Evolutionary conservation across 208 protist species (phyloP).

Genomic region (Leishmania arabica): DNA sequence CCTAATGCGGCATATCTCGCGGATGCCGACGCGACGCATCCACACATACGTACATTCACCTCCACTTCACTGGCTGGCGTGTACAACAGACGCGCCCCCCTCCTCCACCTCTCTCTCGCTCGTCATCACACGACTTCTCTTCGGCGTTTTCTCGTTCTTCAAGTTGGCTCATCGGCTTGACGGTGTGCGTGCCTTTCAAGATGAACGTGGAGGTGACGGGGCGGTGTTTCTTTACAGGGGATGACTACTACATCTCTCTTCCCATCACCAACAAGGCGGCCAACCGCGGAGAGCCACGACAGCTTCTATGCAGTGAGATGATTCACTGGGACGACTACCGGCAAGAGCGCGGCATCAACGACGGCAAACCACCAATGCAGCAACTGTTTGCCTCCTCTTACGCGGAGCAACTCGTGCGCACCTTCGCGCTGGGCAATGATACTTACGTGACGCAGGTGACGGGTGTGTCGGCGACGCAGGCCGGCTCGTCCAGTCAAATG

Average conservation of each 20-base stretch:
- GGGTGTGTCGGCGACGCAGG: conserved; percentile 14
- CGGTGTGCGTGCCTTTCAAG: neutral
- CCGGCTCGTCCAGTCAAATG: conserved; percentile 32
- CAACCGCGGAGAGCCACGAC: conserved; percentile 21
- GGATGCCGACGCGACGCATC: neutral
- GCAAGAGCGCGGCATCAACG: conserved; percentile 34
- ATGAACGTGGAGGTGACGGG: conserved; percentile 31
- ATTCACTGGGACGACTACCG: conserved; percentile 82
- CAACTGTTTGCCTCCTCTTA: conserved; percentile 30
- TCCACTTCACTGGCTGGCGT: neutral
- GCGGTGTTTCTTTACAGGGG: conserved; percentile 16
- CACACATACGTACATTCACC: too few species aligned
- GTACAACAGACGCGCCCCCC: neutral
- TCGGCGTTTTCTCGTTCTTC: neutral
- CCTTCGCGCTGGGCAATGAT: conserved; percentile 16
- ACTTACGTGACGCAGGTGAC: conserved; percentile 20
- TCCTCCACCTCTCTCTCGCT: neutral
- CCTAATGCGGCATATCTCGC: neutral
- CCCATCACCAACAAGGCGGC: conserved; percentile 21
- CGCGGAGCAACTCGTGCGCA: conserved; percentile 6
- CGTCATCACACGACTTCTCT: neutral
- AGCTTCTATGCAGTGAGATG: conserved; percentile 63
- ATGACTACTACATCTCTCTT: conserved; percentile 26
- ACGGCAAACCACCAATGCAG: conserved; percentile 53
- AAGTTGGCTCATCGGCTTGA: neutral